phyloP scores from a whole-genome alignment of 345 rosid genomes.

The Rubroshorea leprosula region DNA sequence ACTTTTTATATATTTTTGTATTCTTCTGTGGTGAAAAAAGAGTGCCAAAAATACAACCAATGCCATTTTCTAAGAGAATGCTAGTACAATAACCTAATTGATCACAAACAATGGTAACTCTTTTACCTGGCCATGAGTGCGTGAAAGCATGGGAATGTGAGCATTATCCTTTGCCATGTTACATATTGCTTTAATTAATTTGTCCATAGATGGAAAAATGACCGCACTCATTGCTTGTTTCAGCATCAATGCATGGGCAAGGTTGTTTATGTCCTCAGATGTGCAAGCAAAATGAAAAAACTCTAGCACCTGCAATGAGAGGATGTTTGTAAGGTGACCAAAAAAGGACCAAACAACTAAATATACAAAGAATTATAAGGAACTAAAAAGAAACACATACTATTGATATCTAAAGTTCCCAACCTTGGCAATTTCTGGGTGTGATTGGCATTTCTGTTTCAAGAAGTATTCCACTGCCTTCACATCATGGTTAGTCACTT shows the following conservation, averaged over 20 bases:
- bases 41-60: background rate
- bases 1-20: too few relatives aligned
- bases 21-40: background rate
- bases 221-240: constrained; percentile 57
- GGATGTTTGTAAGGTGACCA: background rate
- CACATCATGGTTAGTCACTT: constrained; percentile 87
- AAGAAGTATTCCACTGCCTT: constrained; percentile 91
- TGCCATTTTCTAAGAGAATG: background rate
- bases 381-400: background rate
- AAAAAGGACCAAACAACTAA: background rate
- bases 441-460: constrained; percentile 76
- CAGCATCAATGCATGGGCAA: constrained; percentile 89
- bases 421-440: constrained; percentile 82
- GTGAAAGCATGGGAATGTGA: constrained; percentile 78
- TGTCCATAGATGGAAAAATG: constrained; percentile 69
- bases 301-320: constrained; percentile 64
- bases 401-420: constrained; percentile 2
- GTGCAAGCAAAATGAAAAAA: constrained; percentile 97
- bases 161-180: constrained; percentile 66
- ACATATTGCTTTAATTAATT: constrained; percentile 52
- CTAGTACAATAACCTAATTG: background rate
- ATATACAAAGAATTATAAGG: background rate
- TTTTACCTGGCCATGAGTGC: constrained; percentile 97
- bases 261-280: constrained; percentile 93
- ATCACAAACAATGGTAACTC: background rate